A percentile compares a stretch with the other conserved stretches of the same genome.
Conservation (phyloP, 2,329 filamentous ascomycete genomes). For the Botrytis hyacinthi region DNA sequence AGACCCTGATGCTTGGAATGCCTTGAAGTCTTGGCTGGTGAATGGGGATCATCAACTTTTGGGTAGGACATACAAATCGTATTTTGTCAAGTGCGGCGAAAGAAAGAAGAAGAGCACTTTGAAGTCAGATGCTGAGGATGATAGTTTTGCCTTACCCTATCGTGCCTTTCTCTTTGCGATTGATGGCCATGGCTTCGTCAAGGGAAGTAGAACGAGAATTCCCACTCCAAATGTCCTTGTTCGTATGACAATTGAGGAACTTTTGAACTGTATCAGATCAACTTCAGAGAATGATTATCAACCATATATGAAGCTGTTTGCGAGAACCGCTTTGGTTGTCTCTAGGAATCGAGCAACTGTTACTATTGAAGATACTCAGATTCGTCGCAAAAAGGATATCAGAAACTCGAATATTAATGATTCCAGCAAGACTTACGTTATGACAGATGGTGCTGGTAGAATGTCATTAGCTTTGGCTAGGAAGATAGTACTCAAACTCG, state of each 20-base stretch:
- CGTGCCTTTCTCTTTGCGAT: conserved; percentile 56
- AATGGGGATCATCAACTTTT: conserved; percentile 32
- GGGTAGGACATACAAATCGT: conserved; percentile 36
- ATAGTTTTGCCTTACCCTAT: conserved; percentile 41
- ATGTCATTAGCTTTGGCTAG: conserved; percentile 62
- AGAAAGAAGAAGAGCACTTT: conserved; percentile 38
- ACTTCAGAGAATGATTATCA: conserved; percentile 47
- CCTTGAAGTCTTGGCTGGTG: conserved; percentile 45
- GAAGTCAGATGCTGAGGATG: conserved; percentile 41
- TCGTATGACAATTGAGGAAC: conserved; percentile 40
- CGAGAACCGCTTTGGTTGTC: conserved; percentile 55
- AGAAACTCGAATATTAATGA: not conserved
- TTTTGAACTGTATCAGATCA: conserved; percentile 55
- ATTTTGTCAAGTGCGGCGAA: conserved; percentile 32
- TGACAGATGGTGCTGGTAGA: conserved; percentile 65
- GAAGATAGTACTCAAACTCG: conserved; percentile 51
- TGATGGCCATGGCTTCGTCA: conserved; percentile 40
- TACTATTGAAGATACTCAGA: conserved; percentile 47
- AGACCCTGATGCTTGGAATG: conserved; percentile 37
- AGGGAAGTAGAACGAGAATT: not conserved
- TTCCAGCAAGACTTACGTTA: conserved; percentile 42
- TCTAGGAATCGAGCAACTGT: conserved; percentile 42
- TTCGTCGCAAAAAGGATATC: conserved; percentile 40
- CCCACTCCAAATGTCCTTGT: conserved; percentile 6
- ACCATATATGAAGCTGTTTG: conserved; percentile 55